Evolutionary conservation across 352 stramenopile genomes (phyloP).

Genomic region (Phytophthora pisi): DNA sequence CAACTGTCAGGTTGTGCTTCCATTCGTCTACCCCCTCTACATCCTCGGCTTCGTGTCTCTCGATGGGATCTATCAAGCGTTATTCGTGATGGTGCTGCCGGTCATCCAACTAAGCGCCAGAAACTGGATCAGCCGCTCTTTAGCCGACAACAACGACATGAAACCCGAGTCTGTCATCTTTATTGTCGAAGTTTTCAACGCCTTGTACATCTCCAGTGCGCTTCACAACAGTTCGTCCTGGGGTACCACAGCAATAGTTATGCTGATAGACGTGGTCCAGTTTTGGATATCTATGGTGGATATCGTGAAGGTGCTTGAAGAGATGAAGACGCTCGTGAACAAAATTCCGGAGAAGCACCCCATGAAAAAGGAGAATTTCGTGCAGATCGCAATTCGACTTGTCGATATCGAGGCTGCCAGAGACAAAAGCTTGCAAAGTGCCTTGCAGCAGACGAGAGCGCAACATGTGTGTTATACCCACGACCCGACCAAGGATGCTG

Average conservation of each 20-base stretch:
- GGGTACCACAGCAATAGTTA: neutral
- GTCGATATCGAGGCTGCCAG: neutral
- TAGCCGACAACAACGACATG: constrained; percentile 18
- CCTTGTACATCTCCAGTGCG: constrained; percentile 31
- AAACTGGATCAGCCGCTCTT: constrained; percentile 23
- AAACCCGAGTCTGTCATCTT: constrained; percentile 28
- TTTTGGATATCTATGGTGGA: constrained; percentile 3
- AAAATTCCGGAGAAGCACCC: neutral
- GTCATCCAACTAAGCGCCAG: constrained; percentile 20
- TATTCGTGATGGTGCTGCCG: constrained; percentile 19
- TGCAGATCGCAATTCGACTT: neutral
- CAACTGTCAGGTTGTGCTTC: constrained; percentile 15
- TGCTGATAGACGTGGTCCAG: neutral
- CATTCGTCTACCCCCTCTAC: constrained; percentile 28
- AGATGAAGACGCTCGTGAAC: neutral
- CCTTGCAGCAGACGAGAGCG: neutral
- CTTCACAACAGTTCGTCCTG: constrained; percentile 27
- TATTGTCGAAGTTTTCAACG: constrained; percentile 38
- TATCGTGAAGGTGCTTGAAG: neutral
- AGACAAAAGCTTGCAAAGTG: neutral
- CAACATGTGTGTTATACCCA: neutral
- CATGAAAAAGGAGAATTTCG: neutral
- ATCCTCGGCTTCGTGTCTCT: constrained; percentile 12
- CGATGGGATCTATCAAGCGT: constrained; percentile 4
- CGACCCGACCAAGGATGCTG: neutral